Base-by-base conservation (phyloP, 768 basidiomycete species). In the Boletus huronensis region DNA sequence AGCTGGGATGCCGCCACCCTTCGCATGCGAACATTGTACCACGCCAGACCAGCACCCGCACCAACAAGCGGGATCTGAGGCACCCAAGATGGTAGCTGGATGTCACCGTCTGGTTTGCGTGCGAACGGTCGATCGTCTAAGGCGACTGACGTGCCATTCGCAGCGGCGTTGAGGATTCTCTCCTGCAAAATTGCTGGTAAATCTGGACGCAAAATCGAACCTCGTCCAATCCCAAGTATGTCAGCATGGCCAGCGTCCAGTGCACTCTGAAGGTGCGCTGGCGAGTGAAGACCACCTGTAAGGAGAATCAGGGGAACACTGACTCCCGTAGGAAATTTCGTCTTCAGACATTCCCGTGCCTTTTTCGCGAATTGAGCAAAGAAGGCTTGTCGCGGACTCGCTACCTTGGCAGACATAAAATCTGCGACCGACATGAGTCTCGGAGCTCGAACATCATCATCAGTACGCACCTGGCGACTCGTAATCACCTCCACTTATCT, bases 401-500 rank as follows among this genome's bases (percentile, higher is more conserved):
- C 70, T 53, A 19, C 17, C 35, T 54, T 60, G 4, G 48, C 3
- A 16, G 53, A 48, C 69, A 82, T 69, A 49, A 83, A 83, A 21
- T 78, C 82, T 84, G 48, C 6, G 5, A 50, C 1, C 0, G 19
- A 39, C n/a, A 46, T 57, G 23, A 55, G 54, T 11, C 25, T 26
- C 11, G 23, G 5, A 28, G 9, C 14, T 5, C 25, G 13, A 48
- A 17, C 6, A 34, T 42, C 2, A 19, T 38, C 28, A 5, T 14
- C 26, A 3, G 0, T 11, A 61, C 76, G 17, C 60, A 87, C 91
- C 82, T 60, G 88, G 87, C 17, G 77, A 81, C 63, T 92, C 89
- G 60, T 95, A 96, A 65, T 87, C 85, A 0, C 93, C 93, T 2
- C 93, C 93, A 52, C 87, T 90, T 55, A 96, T 81, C 69, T 96